These are phyloP conservation scores for Chaetomiaceae sp. DNA, from an alignment of 2,329 filamentous ascomycete genomes.

Conservation along the genomic window DNA sequence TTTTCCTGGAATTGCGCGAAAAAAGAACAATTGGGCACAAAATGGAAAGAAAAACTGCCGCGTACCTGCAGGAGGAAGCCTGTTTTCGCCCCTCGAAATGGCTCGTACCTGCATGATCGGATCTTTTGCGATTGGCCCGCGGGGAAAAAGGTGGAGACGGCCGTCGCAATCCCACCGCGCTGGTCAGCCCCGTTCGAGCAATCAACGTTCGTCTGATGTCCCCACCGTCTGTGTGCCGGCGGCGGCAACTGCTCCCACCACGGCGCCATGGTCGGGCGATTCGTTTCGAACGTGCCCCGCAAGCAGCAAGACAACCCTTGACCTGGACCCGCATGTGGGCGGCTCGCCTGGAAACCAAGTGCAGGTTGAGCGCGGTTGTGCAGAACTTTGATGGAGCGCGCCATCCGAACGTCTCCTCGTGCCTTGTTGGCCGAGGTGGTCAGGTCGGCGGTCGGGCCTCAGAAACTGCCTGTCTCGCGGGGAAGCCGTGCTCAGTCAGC, in stretches of 20 bases:
- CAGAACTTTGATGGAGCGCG: too few relatives aligned
- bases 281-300: too few relatives aligned
- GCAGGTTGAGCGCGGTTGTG: too few relatives aligned
- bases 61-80: conserved; percentile 14
- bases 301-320: too few relatives aligned
- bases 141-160: conserved; percentile 2
- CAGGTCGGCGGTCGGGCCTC: too few relatives aligned
- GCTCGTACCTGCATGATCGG: conserved; percentile 17
- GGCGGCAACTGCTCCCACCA: conserved; percentile 9
- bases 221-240: background rate
- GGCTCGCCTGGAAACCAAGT: background rate
- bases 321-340: background rate
- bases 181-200: conserved; percentile 1
- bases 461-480: background rate
- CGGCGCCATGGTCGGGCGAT: conserved; percentile 9
- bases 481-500: background rate
- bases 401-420: too few relatives aligned
- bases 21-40: too few relatives aligned
- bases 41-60: too few relatives aligned
- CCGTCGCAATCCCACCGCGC: conserved; percentile 10
- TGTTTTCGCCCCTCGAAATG: background rate
- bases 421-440: too few relatives aligned
- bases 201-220: conserved; percentile 1
- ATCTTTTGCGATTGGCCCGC: conserved; percentile 12
- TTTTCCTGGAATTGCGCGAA: background rate